Conservation (phyloP, 169 alveolate genomes). For the Eimeria necatrix region DNA sequence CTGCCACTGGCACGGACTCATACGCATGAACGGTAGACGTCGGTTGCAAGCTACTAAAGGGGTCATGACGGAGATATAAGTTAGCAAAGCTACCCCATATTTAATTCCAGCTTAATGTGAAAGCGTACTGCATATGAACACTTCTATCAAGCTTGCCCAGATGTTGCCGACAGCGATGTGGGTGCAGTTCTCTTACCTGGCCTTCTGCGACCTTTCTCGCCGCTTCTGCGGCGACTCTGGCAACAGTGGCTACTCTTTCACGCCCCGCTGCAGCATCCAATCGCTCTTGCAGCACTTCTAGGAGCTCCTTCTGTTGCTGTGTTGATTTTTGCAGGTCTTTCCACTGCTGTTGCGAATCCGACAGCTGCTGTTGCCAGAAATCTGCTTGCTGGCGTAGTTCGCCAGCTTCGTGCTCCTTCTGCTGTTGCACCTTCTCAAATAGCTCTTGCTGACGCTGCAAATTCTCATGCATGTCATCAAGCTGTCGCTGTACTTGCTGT, state of each 20-base stretch:
- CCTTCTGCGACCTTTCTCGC: constrained; percentile 39
- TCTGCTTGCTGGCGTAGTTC: not conserved
- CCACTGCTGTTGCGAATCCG: constrained; percentile 39
- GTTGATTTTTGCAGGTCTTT: constrained; percentile 20
- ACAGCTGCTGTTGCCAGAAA: constrained; percentile 2
- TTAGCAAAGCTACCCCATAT: too few species aligned
- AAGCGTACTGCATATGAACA: not conserved
- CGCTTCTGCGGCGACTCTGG: constrained; percentile 58
- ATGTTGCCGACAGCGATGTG: not conserved
- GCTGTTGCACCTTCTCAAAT: constrained; percentile 13
- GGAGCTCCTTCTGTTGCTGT: constrained; percentile 45
- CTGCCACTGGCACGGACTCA: too few species aligned
- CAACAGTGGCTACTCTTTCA: constrained; percentile 46
- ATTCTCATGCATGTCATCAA: not conserved
- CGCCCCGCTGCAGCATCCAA: constrained; percentile 31
- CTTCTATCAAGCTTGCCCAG: not conserved
- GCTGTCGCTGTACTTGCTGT: constrained; percentile 38
- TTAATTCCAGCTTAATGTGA: too few species aligned
- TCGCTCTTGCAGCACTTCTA: constrained; percentile 22
- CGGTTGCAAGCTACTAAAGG: too few species aligned
- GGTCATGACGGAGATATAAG: too few species aligned
- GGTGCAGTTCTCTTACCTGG: constrained; percentile 22
- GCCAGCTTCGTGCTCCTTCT: not conserved
- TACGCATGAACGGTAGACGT: too few species aligned
- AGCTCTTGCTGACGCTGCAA: constrained; percentile 3